Conservation (phyloP, 768 basidiomycete genomes). For the Phylloporus scabripes region DNA sequence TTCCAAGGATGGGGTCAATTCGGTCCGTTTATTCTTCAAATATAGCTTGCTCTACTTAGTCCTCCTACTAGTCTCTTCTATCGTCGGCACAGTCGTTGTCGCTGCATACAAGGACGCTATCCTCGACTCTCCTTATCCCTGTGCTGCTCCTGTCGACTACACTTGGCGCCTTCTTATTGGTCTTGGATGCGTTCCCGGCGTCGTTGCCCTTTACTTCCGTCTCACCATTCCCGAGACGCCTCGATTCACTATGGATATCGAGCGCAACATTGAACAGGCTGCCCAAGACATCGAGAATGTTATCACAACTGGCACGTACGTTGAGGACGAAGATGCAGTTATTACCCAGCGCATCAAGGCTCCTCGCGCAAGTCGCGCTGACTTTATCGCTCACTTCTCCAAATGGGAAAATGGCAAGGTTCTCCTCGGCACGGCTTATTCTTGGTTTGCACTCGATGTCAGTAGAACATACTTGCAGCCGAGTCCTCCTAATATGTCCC, state of each 20-base stretch:
- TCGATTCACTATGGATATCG: slow-evolving; percentile 89
- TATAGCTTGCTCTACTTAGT: not conserved
- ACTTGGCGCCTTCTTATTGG: slow-evolving; percentile 89
- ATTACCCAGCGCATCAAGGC: slow-evolving; percentile 53
- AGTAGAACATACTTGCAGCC: slow-evolving; percentile 21
- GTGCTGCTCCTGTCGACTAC: slow-evolving; percentile 55
- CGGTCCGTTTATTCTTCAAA: slow-evolving; percentile 34
- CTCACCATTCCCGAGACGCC: slow-evolving; percentile 91
- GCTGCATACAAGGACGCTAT: slow-evolving; percentile 62
- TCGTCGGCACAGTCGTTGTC: slow-evolving; percentile 61
- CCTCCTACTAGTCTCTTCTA: slow-evolving; percentile 45
- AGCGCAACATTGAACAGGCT: slow-evolving; percentile 74
- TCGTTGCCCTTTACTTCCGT: slow-evolving; percentile 84
- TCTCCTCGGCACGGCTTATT: slow-evolving; percentile 71
- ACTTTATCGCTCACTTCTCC: slow-evolving; percentile 66
- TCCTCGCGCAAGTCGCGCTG: slow-evolving; percentile 61
- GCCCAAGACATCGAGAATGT: slow-evolving; percentile 67
- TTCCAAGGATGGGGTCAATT: slow-evolving; percentile 87
- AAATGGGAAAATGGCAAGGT: slow-evolving; percentile 77
- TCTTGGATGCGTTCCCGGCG: slow-evolving; percentile 77
- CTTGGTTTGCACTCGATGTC: slow-evolving; percentile 86
- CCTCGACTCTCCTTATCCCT: slow-evolving; percentile 37
- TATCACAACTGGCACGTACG: slow-evolving; percentile 42
- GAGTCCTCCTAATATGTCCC: slow-evolving; percentile 1
- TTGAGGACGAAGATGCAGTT: slow-evolving; percentile 45